Evolutionary conservation across 73 alveolate species (phyloP), one percentile per base, ranked within the genome.

Genomic region (Tetrahymena malaccensis): DNA sequence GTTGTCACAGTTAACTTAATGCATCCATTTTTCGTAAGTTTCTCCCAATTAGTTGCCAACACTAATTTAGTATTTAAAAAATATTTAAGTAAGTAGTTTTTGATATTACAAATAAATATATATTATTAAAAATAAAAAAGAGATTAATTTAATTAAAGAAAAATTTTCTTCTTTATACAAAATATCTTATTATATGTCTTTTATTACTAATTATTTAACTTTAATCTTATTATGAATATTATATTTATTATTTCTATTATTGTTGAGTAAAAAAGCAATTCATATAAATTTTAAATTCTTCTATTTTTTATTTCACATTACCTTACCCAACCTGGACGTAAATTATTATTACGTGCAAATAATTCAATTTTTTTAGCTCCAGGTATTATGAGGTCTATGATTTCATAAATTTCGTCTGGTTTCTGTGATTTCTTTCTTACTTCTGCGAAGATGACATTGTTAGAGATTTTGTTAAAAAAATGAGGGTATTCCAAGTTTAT

Each of bases 291-390:
- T 19, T 19, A 11, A 44, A 50, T 1, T 50, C 22, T 50, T 50
- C 22, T 50, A n/a, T n/a, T n/a, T 2, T 1, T 50, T 50, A 19
- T 50, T 50, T 50, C 22, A 70, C 10, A 9, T 70, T 70, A 70
- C 89, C 89, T 70, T 19, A 70, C 89, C 99, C 99, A 98, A 16
- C 99, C 99, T 37, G 94, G 93, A 85, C 99, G 96, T 27, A 98
- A 96, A 93, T 98, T 98, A 93, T 98, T 96, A 94, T 98, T 98
- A 94, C 99, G 97, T 8, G 99, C 99, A 94, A 98, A 98, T 17
- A 98, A 85, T 96, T 98, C 99, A 7, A 98, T 93, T 96, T 98
- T 98, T 93, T 97, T 97, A 35, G 99, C 96, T 17, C 98, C 97
- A 22, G 99, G 99, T 93, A 98, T 94, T 98, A 98, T 95, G 40